These are phyloP conservation scores for Kodamaea laetipori DNA, from an alignment of 805 yeast species.

Conservation along the genomic window DNA sequence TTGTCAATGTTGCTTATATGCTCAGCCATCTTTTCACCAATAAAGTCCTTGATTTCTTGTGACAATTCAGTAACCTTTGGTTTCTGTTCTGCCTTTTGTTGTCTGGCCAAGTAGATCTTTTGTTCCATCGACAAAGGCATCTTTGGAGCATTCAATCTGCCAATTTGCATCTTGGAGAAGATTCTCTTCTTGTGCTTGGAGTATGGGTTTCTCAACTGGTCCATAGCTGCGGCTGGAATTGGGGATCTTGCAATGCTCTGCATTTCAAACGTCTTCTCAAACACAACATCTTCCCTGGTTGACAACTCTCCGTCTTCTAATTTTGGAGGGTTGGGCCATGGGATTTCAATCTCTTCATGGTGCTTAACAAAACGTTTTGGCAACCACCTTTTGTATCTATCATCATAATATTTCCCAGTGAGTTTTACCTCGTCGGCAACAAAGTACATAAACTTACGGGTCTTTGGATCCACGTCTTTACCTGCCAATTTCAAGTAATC, in stretches of 20 bases:
- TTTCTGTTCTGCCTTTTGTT: conserved; percentile 23
- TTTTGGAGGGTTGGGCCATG: conserved; percentile 82
- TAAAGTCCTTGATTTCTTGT: conserved; percentile 55
- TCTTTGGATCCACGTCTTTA: conserved; percentile 61
- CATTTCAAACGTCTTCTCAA: conserved; percentile 74
- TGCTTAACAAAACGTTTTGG: conserved; percentile 78
- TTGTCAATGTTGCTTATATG: conserved; percentile 38
- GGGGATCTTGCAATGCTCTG: conserved; percentile 67
- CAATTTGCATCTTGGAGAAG: conserved; percentile 62
- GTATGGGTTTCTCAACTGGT: conserved; percentile 74
- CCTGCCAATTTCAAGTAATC: conserved; percentile 75
- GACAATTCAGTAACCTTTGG: conserved; percentile 46
- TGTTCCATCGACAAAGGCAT: conserved; percentile 75
- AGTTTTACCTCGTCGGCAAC: conserved; percentile 76
- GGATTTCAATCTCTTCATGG: conserved; percentile 69
- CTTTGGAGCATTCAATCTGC: conserved; percentile 63
- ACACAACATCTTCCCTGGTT: conserved; percentile 57
- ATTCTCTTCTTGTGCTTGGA: conserved; percentile 60
- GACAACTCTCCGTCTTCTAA: conserved; percentile 58
- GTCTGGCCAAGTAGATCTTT: conserved; percentile 61
- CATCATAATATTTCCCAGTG: conserved; percentile 72
- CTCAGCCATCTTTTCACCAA: conserved; percentile 51
- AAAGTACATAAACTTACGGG: conserved; percentile 64
- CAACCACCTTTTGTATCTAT: conserved; percentile 67
- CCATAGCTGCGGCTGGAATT: conserved; percentile 65